Evolutionary conservation across 1,284 basidiomycete genomes (phyloP).

Genomic region (Lentinus polychrous): DNA sequence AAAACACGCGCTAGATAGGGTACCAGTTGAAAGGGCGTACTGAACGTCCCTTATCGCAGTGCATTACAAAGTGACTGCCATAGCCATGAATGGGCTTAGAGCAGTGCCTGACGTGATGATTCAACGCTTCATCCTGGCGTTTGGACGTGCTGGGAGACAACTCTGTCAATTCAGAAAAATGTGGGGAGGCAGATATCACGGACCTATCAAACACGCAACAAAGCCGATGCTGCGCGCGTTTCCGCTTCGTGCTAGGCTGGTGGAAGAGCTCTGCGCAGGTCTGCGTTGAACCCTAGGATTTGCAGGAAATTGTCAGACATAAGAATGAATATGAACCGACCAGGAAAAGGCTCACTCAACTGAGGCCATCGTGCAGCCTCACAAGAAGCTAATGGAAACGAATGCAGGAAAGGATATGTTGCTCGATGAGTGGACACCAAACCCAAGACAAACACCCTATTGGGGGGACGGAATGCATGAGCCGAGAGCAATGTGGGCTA

Average conservation of each 20-base stretch:
- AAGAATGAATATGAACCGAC: neutral
- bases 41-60: no score
- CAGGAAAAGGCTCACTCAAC: constrained; percentile 17
- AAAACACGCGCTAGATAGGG: no score
- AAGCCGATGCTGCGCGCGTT: constrained; percentile 22
- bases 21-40: no score
- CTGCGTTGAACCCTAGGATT: constrained; percentile 6
- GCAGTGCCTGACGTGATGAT: no score
- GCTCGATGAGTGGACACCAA: constrained; percentile 10
- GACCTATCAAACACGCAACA: constrained; percentile 23
- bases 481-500: no score
- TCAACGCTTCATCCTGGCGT: no score
- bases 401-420: constrained; percentile 25
- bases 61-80: no score
- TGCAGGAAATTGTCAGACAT: neutral
- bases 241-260: constrained; percentile 27
- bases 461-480: no score
- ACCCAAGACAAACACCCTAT: neutral
- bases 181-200: neutral
- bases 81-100: no score
- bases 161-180: neutral
- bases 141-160: no score
- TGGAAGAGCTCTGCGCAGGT: constrained; percentile 25
- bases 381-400: constrained; percentile 37
- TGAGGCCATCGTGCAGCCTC: constrained; percentile 33